Conservation (phyloP, 257 asterid genomes). For the Forsythia viridissima region DNA sequence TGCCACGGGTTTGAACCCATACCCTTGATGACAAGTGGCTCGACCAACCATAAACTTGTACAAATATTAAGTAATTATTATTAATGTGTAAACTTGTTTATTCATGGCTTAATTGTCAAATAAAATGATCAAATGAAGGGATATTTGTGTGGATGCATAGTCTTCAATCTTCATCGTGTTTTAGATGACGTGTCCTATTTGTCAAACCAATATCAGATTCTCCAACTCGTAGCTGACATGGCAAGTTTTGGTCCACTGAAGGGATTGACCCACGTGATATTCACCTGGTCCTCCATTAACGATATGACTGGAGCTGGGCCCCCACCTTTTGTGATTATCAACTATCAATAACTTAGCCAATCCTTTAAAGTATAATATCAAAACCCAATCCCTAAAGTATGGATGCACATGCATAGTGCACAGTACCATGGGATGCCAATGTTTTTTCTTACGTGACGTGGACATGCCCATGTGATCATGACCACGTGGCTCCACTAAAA, state of each 20-base stretch:
- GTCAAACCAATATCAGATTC: neutral
- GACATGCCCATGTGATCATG: neutral
- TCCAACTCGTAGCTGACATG: neutral
- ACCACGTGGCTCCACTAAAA: neutral
- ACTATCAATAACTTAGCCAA: neutral
- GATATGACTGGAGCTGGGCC: neutral
- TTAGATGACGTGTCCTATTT: neutral
- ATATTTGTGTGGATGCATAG: neutral
- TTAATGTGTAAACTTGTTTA: no score
- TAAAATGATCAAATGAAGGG: neutral
- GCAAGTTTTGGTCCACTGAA: neutral
- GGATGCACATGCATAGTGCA: neutral
- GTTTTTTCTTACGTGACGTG: neutral
- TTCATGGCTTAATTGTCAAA: no score
- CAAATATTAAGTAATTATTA: neutral
- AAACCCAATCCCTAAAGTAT: neutral
- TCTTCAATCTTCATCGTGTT: no score
- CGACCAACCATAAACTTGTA: neutral
- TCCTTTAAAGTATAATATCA: neutral
- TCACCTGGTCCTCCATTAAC: neutral
- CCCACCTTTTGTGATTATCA: neutral
- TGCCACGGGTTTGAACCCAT: neutral
- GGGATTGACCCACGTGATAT: slow-evolving; percentile 2
- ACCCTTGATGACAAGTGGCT: neutral
- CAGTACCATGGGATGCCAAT: neutral